Percentiles rank a stretch among this genome's conserved stretches.
Evolutionary conservation across 179 eudicot genomes (phyloP).

Genomic region (Nepenthes alata): DNA sequence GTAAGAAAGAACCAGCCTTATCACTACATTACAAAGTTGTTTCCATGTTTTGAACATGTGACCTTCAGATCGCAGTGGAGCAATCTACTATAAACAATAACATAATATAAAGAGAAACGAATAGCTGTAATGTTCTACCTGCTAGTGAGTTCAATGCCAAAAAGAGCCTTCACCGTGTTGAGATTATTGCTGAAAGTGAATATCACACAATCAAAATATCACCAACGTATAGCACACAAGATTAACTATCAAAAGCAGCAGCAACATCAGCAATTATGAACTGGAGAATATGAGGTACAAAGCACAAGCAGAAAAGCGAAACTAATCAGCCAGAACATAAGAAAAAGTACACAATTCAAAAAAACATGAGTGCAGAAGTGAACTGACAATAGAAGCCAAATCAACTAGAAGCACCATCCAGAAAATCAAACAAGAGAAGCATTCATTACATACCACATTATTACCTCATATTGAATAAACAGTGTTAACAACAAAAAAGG

Average conservation of each 20-base stretch:
- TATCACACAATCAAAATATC: constrained; percentile 5
- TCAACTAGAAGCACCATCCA: neutral
- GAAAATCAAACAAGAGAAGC: no score
- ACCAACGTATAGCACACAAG: neutral
- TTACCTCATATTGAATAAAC: no score
- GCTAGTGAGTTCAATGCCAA: constrained; percentile 80
- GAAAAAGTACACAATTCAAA: neutral
- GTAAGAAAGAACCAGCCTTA: no score
- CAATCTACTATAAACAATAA: no score
- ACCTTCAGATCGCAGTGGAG: no score
- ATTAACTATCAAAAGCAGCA: neutral
- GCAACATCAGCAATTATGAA: neutral
- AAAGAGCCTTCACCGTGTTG: constrained; percentile 66
- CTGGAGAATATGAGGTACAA: neutral
- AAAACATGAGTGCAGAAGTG: neutral
- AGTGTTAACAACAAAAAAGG: no score
- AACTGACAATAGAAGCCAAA: neutral
- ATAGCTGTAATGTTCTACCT: constrained; percentile 34
- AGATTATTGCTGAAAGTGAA: constrained; percentile 51
- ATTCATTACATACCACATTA: no score
- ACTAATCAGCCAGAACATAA: neutral
- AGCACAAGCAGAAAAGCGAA: neutral
- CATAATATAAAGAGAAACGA: neutral
- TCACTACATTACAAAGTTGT: no score
- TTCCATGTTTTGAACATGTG: no score